A percentile compares a stretch with the other conserved stretches of the same genome.
Evolutionary conservation across 768 basidiomycete species (phyloP).

Genomic region (Filobasidium wieringae): DNA sequence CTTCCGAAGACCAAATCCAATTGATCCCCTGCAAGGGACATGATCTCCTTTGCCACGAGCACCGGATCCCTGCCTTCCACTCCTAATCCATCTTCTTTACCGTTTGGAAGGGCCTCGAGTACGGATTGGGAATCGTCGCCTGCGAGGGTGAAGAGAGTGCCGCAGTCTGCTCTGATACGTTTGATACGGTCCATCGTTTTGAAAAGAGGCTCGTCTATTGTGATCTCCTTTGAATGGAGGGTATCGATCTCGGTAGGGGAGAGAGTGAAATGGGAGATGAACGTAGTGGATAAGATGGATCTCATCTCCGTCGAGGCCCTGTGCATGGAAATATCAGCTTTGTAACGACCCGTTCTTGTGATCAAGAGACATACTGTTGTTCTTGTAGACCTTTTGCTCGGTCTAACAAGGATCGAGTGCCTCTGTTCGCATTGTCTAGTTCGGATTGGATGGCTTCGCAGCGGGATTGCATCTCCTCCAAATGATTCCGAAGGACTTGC

Average conservation of each 20-base stretch:
- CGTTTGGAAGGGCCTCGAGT: neutral
- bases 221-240: conserved; percentile 64
- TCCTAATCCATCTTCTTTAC: conserved; percentile 36
- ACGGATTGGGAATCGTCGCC: neutral
- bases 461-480: conserved; percentile 63
- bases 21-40: conserved; percentile 64
- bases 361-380: conserved; percentile 29
- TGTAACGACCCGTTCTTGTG: no score
- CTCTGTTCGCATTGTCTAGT: conserved; percentile 59
- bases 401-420: conserved; percentile 67
- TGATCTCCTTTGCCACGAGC: conserved; percentile 58
- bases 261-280: conserved; percentile 77
- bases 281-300: conserved; percentile 61
- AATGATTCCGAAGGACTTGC: conserved; percentile 61
- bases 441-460: conserved; percentile 76
- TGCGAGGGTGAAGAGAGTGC: conserved; percentile 52
- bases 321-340: no score
- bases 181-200: conserved; percentile 76
- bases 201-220: conserved; percentile 65
- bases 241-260: conserved; percentile 58
- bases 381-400: conserved; percentile 48
- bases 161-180: conserved; percentile 68
- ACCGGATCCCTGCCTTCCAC: conserved; percentile 44
- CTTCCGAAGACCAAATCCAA: conserved; percentile 86
- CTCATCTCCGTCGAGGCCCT: conserved; percentile 43